Evolutionary conservation across 371 early-diverging fungal species (phyloP).

Genomic region (Cladochytrium tenue): DNA sequence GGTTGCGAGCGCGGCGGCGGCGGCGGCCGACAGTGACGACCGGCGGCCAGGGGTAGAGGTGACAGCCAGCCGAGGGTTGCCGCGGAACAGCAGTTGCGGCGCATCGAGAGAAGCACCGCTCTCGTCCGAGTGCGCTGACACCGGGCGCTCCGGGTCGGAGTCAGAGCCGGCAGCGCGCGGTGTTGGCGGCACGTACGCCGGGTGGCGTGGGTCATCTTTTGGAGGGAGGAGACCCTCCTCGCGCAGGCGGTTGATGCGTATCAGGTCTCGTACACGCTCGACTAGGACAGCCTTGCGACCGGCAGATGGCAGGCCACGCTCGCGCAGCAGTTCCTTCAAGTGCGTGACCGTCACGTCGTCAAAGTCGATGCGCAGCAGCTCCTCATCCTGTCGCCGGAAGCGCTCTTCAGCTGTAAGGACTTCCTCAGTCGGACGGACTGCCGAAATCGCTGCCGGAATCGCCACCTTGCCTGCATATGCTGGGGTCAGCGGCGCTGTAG

Average conservation of each 20-base stretch:
- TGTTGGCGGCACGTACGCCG: slow-evolving; percentile 3
- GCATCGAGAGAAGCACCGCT: neutral
- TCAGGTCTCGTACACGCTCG: slow-evolving; percentile 61
- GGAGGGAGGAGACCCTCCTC: slow-evolving; percentile 22
- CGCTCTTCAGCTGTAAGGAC: slow-evolving; percentile 19
- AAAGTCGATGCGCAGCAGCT: slow-evolving; percentile 66
- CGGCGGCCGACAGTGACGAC: neutral
- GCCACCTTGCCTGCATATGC: neutral
- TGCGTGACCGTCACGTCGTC: slow-evolving; percentile 77
- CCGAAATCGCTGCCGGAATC: neutral
- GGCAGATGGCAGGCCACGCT: slow-evolving; percentile 68
- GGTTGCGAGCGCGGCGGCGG: neutral
- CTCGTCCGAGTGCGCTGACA: neutral
- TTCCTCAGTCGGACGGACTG: slow-evolving; percentile 3
- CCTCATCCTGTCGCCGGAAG: slow-evolving; percentile 54
- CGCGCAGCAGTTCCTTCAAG: slow-evolving; percentile 72
- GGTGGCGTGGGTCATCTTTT: slow-evolving; percentile 26
- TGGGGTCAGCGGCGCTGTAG: neutral
- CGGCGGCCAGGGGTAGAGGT: neutral
- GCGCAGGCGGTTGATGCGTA: slow-evolving; percentile 25
- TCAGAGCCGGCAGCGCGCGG: neutral
- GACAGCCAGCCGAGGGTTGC: neutral
- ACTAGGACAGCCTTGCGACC: slow-evolving; percentile 72
- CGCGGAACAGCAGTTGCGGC: neutral
- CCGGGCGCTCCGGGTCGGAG: neutral